Conservation (phyloP, 352 stramenopile species). For the Globisporangium mamillatum region DNA sequence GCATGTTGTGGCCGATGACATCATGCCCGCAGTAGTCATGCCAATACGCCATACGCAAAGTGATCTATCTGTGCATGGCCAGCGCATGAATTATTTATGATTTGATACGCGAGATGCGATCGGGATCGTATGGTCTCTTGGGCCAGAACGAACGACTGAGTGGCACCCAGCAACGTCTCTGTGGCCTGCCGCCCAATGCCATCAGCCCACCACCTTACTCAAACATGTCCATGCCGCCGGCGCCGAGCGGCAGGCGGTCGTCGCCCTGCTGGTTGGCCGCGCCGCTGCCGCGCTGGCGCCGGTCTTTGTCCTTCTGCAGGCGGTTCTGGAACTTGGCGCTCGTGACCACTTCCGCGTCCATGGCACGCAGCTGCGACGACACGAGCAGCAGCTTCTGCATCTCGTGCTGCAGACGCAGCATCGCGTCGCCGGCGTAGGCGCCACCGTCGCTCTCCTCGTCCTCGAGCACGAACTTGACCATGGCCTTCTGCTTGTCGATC, state of each 20-base stretch:
- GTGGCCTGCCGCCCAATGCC: background rate
- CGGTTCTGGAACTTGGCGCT: slow-evolving; percentile 77
- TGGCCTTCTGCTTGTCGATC: slow-evolving; percentile 73
- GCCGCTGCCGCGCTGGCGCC: slow-evolving; percentile 41
- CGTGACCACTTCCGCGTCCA: slow-evolving; percentile 82
- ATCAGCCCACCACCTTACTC: slow-evolving; percentile 26
- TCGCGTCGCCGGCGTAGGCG: slow-evolving; percentile 35
- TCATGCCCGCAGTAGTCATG: background rate
- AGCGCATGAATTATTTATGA: background rate
- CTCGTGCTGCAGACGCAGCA: slow-evolving; percentile 54
- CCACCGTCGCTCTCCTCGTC: slow-evolving; percentile 39
- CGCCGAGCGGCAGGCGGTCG: slow-evolving; percentile 32
- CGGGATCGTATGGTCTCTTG: background rate
- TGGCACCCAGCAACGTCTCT: background rate
- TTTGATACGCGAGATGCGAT: background rate
- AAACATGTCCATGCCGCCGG: slow-evolving; percentile 52
- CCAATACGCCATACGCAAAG: background rate
- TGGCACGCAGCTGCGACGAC: slow-evolving; percentile 60
- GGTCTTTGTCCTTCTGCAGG: slow-evolving; percentile 76
- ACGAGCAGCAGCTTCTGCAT: slow-evolving; percentile 75
- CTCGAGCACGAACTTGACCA: slow-evolving; percentile 76
- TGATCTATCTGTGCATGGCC: background rate
- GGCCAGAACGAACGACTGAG: background rate
- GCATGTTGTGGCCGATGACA: background rate
- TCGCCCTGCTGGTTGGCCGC: slow-evolving; percentile 48